Conservation (phyloP, 1,284 basidiomycete species). For the Jaminaea rosea region DNA sequence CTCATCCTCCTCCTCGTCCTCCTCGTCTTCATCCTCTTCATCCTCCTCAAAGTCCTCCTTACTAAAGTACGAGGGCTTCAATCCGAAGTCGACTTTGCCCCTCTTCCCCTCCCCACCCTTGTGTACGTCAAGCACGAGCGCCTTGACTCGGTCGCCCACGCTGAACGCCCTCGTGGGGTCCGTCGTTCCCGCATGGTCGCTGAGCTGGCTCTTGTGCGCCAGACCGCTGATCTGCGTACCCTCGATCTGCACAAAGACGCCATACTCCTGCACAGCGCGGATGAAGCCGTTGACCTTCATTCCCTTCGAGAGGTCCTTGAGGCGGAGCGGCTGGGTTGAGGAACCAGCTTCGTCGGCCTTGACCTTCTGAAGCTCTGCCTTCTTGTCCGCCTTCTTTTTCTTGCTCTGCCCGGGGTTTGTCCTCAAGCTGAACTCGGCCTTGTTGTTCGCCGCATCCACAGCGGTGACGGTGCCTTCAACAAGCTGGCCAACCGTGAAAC, state of each 20-base stretch:
- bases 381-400: conserved; percentile 53
- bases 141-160: conserved; percentile 77
- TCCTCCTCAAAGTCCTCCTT: conserved; percentile 46
- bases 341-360: conserved; percentile 5
- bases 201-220: conserved; percentile 63
- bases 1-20: conserved; percentile 26
- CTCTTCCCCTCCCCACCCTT: conserved; percentile 64
- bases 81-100: conserved; percentile 66
- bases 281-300: conserved; percentile 47
- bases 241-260: conserved; percentile 80
- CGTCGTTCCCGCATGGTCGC: conserved; percentile 34
- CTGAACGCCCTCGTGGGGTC: conserved; percentile 70
- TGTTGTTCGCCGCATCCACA: conserved; percentile 60
- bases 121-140: conserved; percentile 66
- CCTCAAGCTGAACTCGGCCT: conserved; percentile 78
- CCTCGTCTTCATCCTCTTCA: conserved; percentile 50
- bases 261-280: conserved; percentile 66
- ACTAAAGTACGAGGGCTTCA: conserved; percentile 79
- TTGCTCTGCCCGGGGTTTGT: conserved; percentile 37
- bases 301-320: conserved; percentile 37
- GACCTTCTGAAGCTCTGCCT: conserved; percentile 4
- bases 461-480: conserved; percentile 71
- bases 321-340: no score
- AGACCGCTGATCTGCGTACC: conserved; percentile 75
- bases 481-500: conserved; percentile 70